These are phyloP conservation scores for Aureobasidium leucospermi DNA, from an alignment of 2,329 filamentous ascomycete species.

Conservation along the genomic window DNA sequence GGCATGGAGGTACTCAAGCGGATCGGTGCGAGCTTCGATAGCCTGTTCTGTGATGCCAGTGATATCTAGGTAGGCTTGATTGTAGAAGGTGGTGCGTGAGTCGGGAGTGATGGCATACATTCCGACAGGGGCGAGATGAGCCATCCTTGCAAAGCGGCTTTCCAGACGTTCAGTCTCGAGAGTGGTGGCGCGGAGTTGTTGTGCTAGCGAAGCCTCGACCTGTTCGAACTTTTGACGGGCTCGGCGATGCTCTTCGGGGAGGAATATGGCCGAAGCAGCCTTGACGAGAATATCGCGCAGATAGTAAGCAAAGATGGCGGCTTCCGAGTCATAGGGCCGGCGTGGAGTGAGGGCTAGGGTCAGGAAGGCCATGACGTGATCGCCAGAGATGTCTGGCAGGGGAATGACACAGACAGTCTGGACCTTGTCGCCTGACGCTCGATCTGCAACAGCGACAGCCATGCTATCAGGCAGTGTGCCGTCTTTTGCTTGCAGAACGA, in stretches of 20 bases:
- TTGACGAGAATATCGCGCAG: conserved; percentile 22
- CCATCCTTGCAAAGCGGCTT: conserved; percentile 33
- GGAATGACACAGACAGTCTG: conserved; percentile 15
- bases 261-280: conserved; percentile 21
- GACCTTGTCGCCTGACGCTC: not conserved
- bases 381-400: conserved; percentile 23
- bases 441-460: not conserved
- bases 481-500: conserved; percentile 7
- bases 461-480: not conserved
- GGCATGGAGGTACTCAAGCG: conserved; percentile 5
- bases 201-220: conserved; percentile 31
- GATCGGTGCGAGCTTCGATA: conserved; percentile 6
- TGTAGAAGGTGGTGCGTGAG: conserved; percentile 32
- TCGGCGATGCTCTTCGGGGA: conserved; percentile 22
- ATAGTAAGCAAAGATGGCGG: conserved; percentile 32
- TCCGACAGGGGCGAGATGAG: conserved; percentile 32
- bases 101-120: conserved; percentile 32
- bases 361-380: conserved; percentile 32
- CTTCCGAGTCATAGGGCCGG: conserved; percentile 31
- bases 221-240: conserved; percentile 29
- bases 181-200: conserved; percentile 26
- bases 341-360: conserved; percentile 34
- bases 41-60: conserved; percentile 22
- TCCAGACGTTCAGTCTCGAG: conserved; percentile 29
- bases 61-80: conserved; percentile 34